Evolutionary conservation across 345 rosid species (phyloP), one percentile per base, ranked within the genome.

Genomic region (Erucastrum elatum): DNA sequence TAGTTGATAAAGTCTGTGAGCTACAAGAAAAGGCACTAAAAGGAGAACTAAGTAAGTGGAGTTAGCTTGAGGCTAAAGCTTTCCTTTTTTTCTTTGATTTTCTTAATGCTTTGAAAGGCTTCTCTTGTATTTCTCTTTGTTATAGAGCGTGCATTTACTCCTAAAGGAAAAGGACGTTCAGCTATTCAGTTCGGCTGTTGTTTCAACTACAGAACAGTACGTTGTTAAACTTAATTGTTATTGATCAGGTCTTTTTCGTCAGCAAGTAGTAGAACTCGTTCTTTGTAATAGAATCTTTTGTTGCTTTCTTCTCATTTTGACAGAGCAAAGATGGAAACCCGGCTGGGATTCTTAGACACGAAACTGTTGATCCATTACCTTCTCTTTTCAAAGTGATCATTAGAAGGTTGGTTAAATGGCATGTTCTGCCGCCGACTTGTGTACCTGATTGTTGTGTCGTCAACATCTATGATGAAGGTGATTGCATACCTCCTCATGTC

Each of bases 401-500:
- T 81, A 84, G 17, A 77, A 86, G 90, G 69, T 56, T 88, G 83
- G 85, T 86, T 67, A 68, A 79, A 65, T 87, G 90, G 88, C 87
- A 79, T 73, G 64, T 88, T 27, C 61, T 86, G 77, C 92, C 90
- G 30, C 85, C 87, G 29, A 75, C 82, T 17, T 86, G 89, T 78
- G 79, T 87, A 5, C 90, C 89, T 4, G 80, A 89, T 66, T 86
- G 87, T 71, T 89, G 90, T 79, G 87, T 89, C 11, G 92, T 89
- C 60, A 89, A 89, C 60, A 86, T 89, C 13, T 89, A 89, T 64
- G 85, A 84, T 6, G 87, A 87, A 83, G 90, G 92, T 31, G 90
- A 87, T 75, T 87, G 87, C 80, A 89, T 87, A 84, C 92, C 89
- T 65, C 92, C 90, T 6, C 90, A 89, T 66, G 78, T 87, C 25